Percentiles rank a stretch among this genome's conserved stretches.
These are phyloP conservation scores for Helminthosporium solani DNA, from an alignment of 2,329 filamentous ascomycete genomes.

Conservation along the genomic window DNA sequence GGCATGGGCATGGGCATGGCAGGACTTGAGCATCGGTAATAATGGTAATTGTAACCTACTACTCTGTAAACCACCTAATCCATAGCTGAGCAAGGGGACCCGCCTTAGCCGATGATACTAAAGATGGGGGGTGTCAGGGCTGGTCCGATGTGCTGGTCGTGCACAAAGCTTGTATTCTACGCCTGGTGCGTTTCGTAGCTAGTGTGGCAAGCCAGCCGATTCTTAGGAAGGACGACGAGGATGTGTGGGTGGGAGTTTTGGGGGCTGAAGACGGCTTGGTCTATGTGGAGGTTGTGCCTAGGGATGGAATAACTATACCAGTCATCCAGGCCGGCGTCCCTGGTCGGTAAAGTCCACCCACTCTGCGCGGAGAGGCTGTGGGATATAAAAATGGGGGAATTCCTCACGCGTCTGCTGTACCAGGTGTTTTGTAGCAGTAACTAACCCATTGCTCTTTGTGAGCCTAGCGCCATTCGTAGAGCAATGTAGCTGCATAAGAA, in stretches of 20 bases:
- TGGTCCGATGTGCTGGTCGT: slow-evolving; percentile 7
- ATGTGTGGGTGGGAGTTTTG: slow-evolving; percentile 11
- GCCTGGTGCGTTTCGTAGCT: slow-evolving; percentile 13
- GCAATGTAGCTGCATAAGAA: too few species aligned
- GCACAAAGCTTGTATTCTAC: slow-evolving; percentile 11
- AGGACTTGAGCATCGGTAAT: neutral
- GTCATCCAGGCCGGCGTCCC: neutral
- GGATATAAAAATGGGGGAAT: too few species aligned
- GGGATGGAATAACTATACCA: slow-evolving; percentile 3
- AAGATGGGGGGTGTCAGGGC: slow-evolving; percentile 4
- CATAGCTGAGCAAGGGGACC: slow-evolving; percentile 3
- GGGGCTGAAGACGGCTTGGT: slow-evolving; percentile 8
- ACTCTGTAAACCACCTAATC: neutral
- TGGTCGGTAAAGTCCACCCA: too few species aligned
- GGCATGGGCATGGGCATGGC: too few species aligned
- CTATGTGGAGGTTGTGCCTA: slow-evolving; percentile 8
- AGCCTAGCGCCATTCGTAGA: too few species aligned
- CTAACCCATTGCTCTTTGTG: too few species aligned
- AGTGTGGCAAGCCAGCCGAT: slow-evolving; percentile 4
- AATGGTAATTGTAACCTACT: neutral
- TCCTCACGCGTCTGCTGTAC: too few species aligned
- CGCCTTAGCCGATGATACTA: slow-evolving; percentile 2
- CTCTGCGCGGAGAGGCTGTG: too few species aligned
- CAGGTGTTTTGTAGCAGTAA: too few species aligned
- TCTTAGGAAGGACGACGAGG: slow-evolving; percentile 13